Base-by-base conservation (phyloP, 805 yeast species). In the Kodamaea leandrae region DNA sequence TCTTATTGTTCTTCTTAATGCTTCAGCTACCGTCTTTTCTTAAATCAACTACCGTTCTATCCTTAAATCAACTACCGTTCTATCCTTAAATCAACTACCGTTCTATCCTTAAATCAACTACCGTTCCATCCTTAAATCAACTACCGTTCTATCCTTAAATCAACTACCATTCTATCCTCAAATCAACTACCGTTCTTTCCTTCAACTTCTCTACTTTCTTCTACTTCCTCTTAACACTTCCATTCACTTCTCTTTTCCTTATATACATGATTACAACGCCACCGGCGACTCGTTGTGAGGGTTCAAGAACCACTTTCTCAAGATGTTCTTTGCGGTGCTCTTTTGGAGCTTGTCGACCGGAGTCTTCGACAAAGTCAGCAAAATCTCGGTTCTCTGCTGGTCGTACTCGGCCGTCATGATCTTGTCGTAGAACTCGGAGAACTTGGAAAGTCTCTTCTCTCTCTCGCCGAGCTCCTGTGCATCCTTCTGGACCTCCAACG, bases 261-360 rank as follows among this genome's bases (percentile, higher is more conserved):
- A 21, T 21, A 21, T 26, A 16, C 12, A 29, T 20, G n/a, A 13
- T 23, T 35, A 35, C 29, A 35, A 35, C 13, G 13, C 37, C 23
- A 24, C 16, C 18, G 20, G 30, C 17, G 39, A 10, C 32, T 27
- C 32, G 34, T 48, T 48, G 16, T 32, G 30, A 2, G 44, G 53
- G 50, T 68, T 65, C 50, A 75, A 64, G 19, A 80, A 64, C 58
- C 74, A 82, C 62, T 84, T 86, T 57, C 88, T 75, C 51, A 86
- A 61, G 34, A 86, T 62, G 60, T 89, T 89, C 68, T 85, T 86
- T 56, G 73, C 79, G 16, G 82, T 78, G 58, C 72, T 72, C 38
- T 66, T 67, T 56, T 77, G 74, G 47, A 75, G 58, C 20, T 71
- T 69, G 25, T 59, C 59, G 23, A 55, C 68, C 15, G 69, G 52